Conservation (phyloP, 2,329 filamentous ascomycete species). For the Capronia epimyces region DNA sequence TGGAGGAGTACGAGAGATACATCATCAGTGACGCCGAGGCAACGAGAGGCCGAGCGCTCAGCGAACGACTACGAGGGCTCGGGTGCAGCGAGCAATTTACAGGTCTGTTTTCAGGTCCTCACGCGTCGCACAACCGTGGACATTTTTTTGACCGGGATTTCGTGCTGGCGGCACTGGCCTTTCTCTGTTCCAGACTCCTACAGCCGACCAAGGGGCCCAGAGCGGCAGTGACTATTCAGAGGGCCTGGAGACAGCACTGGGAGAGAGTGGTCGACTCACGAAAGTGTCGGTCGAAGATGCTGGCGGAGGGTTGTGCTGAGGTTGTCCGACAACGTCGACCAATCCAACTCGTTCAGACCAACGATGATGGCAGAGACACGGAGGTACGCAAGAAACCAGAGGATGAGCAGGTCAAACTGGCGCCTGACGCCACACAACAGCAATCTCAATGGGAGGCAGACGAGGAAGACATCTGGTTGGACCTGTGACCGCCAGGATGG, state of each 20-base stretch:
- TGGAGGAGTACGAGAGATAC: conserved; percentile 51
- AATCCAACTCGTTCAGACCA: neutral
- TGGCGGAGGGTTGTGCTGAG: conserved; percentile 36
- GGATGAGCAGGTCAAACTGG: neutral
- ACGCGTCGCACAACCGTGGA: conserved; percentile 7
- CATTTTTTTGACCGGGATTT: conserved; percentile 51
- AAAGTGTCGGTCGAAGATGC: conserved; percentile 33
- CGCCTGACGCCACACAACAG: neutral
- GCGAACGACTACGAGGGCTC: conserved; percentile 16
- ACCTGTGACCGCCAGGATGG: conserved; percentile 5
- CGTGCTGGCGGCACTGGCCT: conserved; percentile 53
- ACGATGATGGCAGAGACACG: neutral
- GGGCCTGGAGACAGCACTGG: conserved; percentile 41
- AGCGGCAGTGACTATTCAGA: conserved; percentile 51
- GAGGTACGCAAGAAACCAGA: neutral
- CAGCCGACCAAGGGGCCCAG: conserved; percentile 45
- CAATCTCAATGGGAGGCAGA: neutral
- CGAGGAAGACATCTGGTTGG: conserved; percentile 23
- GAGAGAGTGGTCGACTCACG: conserved; percentile 28
- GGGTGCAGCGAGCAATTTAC: conserved; percentile 28
- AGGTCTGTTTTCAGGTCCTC: conserved; percentile 17
- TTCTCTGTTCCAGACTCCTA: conserved; percentile 55
- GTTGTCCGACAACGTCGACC: neutral
- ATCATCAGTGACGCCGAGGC: neutral
- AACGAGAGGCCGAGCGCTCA: neutral